Conservation (phyloP, 2,329 filamentous ascomycete species). For the Ophiostoma piceae region DNA sequence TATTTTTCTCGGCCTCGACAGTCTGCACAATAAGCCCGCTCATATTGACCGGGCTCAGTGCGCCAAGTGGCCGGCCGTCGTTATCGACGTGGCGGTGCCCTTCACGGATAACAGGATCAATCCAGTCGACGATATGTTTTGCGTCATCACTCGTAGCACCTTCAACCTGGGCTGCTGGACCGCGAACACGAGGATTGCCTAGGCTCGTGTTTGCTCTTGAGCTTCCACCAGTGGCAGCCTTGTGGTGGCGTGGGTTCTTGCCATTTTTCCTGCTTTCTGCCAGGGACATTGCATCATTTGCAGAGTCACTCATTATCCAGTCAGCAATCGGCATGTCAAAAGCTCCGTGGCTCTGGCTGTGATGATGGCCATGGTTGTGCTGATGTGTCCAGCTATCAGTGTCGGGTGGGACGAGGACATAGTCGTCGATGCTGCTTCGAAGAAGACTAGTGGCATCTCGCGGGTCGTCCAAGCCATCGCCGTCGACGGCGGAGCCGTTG, state of each 20-base stretch:
- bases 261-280: neutral
- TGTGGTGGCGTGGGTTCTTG: neutral
- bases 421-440: neutral
- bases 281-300: neutral
- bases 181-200: neutral
- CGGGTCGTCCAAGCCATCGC: conserved; percentile 13
- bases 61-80: neutral
- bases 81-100: neutral
- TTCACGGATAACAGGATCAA: conserved; percentile 24
- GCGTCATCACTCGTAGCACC: neutral
- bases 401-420: neutral
- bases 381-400: neutral
- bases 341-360: conserved; percentile 22
- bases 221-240: neutral
- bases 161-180: neutral
- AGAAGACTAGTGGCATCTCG: neutral
- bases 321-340: conserved; percentile 28
- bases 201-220: neutral
- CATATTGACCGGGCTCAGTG: neutral
- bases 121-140: conserved; percentile 30
- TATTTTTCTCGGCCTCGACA: neutral
- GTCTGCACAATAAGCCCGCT: neutral
- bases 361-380: conserved; percentile 1
- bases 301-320: neutral
- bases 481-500: conserved; percentile 31